phyloP scores from a whole-genome alignment of 1,284 basidiomycete genomes.

The Leccinum subrobustum region DNA sequence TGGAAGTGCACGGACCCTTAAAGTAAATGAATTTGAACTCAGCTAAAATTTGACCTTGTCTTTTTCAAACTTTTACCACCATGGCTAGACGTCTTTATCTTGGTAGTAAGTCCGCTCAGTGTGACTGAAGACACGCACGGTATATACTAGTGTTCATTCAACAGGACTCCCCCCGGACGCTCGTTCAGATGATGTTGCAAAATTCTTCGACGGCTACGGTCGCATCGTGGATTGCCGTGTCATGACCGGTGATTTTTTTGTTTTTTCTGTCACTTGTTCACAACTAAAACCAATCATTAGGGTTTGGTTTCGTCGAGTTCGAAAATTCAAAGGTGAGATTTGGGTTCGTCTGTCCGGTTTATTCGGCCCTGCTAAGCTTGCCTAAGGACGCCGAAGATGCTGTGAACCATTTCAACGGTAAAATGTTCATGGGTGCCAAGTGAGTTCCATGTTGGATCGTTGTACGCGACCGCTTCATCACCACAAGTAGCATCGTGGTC shows the following conservation, averaged over 20 bases:
- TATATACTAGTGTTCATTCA: conserved; percentile 4
- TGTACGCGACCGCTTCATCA: conserved; percentile 9
- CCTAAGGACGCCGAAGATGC: conserved; percentile 90
- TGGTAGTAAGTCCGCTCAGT: conserved; percentile 56
- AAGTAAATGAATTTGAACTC: conserved; percentile 39
- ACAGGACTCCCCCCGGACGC: conserved; percentile 77
- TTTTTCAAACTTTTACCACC: conserved; percentile 46
- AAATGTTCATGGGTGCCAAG: conserved; percentile 85
- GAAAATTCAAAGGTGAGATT: conserved; percentile 84
- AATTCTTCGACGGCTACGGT: conserved; percentile 86
- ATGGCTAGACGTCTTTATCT: conserved; percentile 84
- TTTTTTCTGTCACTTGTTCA: not conserved
- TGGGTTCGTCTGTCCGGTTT: conserved; percentile 57
- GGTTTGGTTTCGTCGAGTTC: conserved; percentile 95
- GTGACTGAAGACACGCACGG: not conserved
- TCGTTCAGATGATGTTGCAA: conserved; percentile 75
- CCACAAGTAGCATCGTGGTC: conserved; percentile 73
- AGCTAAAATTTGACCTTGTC: conserved; percentile 26
- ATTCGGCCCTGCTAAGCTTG: conserved; percentile 3
- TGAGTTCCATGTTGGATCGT: conserved; percentile 37
- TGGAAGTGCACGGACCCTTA: conserved; percentile 38
- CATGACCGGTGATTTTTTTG: conserved; percentile 76
- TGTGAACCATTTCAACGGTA: conserved; percentile 81
- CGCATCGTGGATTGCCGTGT: conserved; percentile 88
- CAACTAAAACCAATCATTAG: conserved; percentile 32